Conservation (phyloP, 257 asterid genomes). For the Nicotiana undulata region DNA sequence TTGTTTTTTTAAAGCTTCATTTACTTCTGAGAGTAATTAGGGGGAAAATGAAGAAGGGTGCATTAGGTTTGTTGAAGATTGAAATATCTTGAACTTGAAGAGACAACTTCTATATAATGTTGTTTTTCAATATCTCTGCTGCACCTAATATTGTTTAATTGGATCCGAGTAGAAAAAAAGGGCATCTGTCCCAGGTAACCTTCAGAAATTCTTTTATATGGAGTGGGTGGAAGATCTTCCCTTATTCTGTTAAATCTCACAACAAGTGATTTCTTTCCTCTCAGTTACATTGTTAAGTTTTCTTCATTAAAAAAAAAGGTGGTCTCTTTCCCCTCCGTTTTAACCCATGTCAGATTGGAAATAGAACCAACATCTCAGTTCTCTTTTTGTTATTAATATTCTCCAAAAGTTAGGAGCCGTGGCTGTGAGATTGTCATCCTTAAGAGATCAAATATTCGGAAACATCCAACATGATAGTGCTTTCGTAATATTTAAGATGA, state of each 20-base stretch:
- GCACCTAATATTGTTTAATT: not conserved
- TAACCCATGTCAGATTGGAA: not conserved
- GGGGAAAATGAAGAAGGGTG: not conserved
- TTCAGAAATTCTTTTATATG: not conserved
- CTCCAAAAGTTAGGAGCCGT: not conserved
- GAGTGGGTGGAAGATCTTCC: not conserved
- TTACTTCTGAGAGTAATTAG: not conserved
- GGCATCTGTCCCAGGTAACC: not conserved
- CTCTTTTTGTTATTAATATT: not conserved
- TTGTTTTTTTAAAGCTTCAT: not conserved
- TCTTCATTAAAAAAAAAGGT: not conserved
- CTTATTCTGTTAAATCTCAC: no score
- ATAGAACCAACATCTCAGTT: not conserved
- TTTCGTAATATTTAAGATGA: not conserved
- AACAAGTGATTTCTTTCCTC: constrained; percentile 3
- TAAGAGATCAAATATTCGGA: not conserved
- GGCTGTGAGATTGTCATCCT: not conserved
- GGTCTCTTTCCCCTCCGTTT: not conserved
- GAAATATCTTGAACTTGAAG: not conserved
- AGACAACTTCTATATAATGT: not conserved
- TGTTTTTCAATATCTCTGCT: not conserved
- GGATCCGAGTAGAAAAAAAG: not conserved
- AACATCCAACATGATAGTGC: not conserved
- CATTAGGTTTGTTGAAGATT: not conserved
- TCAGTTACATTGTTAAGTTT: not conserved